These are phyloP conservation scores for Talaromyces trachyspermus DNA, from an alignment of 495 filamentous ascomycete species.

Conservation along the genomic window DNA sequence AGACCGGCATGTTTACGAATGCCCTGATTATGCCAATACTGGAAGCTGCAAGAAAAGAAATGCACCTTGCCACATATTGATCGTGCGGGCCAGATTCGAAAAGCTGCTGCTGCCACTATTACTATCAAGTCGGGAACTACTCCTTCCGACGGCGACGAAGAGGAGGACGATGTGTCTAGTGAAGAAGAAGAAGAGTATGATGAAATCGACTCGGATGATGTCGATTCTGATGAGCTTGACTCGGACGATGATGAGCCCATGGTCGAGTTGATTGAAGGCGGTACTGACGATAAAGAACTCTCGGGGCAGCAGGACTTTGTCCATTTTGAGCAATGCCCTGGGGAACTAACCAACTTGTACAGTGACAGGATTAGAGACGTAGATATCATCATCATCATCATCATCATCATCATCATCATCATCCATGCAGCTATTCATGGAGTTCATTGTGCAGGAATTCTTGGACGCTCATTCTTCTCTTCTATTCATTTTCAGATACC, in stretches of 20 bases:
- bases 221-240: conserved; percentile 81
- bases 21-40: conserved; percentile 89
- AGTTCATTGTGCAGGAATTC: no score
- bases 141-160: conserved; percentile 34
- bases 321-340: conserved; percentile 36
- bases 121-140: conserved; percentile 23
- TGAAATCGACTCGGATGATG: conserved; percentile 72
- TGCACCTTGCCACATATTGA: conserved; percentile 86
- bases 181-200: conserved; percentile 75
- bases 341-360: not conserved
- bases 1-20: conserved; percentile 83
- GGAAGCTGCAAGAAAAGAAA: conserved; percentile 74
- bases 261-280: conserved; percentile 34
- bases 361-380: not conserved
- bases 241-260: conserved; percentile 45
- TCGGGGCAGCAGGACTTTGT: conserved; percentile 65
- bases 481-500: no score
- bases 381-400: no score
- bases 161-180: conserved; percentile 73
- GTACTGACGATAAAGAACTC: conserved; percentile 43
- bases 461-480: no score
- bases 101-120: conserved; percentile 44
- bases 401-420: no score
- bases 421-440: no score
- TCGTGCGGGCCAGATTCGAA: conserved; percentile 67